Conservation (phyloP, 2,329 filamentous ascomycete genomes). For the Stromatinia cepivora region DNA sequence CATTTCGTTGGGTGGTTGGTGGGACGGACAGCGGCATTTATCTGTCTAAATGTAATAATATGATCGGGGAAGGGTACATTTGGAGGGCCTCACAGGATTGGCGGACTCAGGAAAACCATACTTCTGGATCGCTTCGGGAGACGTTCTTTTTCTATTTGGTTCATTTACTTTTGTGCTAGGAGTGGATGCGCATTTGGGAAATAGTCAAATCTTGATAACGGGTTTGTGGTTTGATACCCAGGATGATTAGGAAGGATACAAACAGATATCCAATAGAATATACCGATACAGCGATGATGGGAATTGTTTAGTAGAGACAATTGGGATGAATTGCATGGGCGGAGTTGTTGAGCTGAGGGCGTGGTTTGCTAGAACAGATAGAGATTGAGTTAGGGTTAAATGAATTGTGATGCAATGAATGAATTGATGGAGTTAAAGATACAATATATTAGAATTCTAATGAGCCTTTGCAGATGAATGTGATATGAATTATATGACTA, state of each 20-base stretch:
- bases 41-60: conserved; percentile 17
- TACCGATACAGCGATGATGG: not conserved
- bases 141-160: conserved; percentile 12
- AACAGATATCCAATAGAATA: not conserved
- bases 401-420: conserved; percentile 3
- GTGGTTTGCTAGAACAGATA: conserved; percentile 2
- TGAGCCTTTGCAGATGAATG: not conserved
- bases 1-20: not conserved
- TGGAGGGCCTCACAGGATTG: conserved; percentile 14
- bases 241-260: conserved; percentile 7
- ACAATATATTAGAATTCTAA: not conserved
- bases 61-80: conserved; percentile 12
- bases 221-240: conserved; percentile 15
- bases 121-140: conserved; percentile 4
- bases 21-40: conserved; percentile 14
- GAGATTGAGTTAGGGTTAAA: not conserved
- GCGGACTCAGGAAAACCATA: conserved; percentile 13
- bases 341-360: not conserved
- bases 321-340: not conserved
- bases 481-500: too few relatives aligned
- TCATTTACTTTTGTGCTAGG: conserved; percentile 10
- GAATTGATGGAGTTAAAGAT: conserved; percentile 9
- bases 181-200: conserved; percentile 8
- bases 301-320: not conserved
- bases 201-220: conserved; percentile 4